Conservation (phyloP, 1,139 yeast genomes). For the Ogataea hybrid region DNA sequence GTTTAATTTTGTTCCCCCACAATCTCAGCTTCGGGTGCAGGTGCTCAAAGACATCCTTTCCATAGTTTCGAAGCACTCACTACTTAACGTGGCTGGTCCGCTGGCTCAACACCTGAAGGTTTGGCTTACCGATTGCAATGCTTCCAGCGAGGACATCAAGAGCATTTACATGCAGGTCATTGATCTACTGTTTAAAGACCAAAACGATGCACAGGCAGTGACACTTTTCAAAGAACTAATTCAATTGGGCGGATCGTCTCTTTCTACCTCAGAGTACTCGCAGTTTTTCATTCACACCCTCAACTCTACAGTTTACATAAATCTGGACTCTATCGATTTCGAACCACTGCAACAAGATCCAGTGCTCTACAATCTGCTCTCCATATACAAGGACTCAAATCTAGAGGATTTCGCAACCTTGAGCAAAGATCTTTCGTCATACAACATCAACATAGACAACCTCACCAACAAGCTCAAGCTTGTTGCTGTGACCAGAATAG, state of each 20-base stretch:
- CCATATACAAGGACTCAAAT: conserved; percentile 20
- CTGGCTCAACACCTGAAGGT: conserved; percentile 20
- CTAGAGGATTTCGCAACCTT: conserved; percentile 15
- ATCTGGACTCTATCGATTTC: conserved; percentile 18
- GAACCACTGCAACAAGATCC: conserved; percentile 14
- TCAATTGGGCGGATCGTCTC: conserved; percentile 3
- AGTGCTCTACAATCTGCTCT: conserved; percentile 18
- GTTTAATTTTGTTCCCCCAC: conserved; percentile 29
- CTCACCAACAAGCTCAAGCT: conserved; percentile 22
- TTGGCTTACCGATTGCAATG: conserved; percentile 26
- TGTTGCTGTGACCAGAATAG: conserved; percentile 21
- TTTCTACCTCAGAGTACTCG: conserved; percentile 17
- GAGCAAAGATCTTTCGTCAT: conserved; percentile 14
- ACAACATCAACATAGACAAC: conserved; percentile 17
- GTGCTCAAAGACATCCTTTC: conserved; percentile 23
- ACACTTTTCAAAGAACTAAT: conserved; percentile 19
- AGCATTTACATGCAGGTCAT: conserved; percentile 16
- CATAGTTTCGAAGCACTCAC: conserved; percentile 17
- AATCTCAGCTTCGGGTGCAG: conserved; percentile 23
- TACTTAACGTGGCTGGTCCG: conserved; percentile 24
- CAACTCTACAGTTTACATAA: conserved; percentile 19
- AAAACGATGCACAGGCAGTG: conserved; percentile 23
- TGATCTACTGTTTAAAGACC: conserved; percentile 18
- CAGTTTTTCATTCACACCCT: conserved; percentile 20
- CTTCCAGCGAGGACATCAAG: conserved; percentile 19